Evolutionary conservation across 345 rosid species (phyloP).

Genomic region (Linum usitatissimum): DNA sequence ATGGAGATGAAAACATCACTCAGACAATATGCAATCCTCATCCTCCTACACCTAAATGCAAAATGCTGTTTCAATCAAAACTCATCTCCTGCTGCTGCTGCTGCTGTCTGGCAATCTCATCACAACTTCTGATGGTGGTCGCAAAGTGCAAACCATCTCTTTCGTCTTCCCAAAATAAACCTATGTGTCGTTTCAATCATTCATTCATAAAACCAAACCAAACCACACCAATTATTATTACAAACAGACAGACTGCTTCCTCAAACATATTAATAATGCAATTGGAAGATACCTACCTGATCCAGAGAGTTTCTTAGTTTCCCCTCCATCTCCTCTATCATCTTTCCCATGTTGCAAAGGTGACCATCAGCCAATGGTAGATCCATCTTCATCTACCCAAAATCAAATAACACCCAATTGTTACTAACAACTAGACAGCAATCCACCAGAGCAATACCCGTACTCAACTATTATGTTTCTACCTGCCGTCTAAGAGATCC

Average conservation of each 20-base stretch:
- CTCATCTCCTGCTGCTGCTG: neutral
- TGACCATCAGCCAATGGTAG: conserved; percentile 81
- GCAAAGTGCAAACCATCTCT: conserved; percentile 90
- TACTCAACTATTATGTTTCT: too few species aligned
- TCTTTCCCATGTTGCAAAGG: conserved; percentile 92
- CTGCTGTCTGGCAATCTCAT: conserved; percentile 59
- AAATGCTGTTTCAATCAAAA: too few species aligned
- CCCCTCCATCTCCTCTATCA: conserved; percentile 98
- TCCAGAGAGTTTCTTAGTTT: conserved; percentile 87
- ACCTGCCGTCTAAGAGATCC: conserved; percentile 98
- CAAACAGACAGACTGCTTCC: too few species aligned
- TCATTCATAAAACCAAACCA: too few species aligned
- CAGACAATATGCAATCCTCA: too few species aligned
- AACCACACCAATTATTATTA: too few species aligned
- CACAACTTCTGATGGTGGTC: conserved; percentile 70
- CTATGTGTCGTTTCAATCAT: conserved; percentile 27
- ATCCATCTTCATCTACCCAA: conserved; percentile 71
- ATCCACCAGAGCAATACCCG: too few species aligned
- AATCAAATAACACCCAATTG: neutral
- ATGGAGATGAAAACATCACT: too few species aligned
- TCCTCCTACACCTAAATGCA: too few species aligned
- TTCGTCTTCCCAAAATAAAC: conserved; percentile 97
- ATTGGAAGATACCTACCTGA: conserved; percentile 58
- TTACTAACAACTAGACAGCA: too few species aligned
- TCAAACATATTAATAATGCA: neutral